These are phyloP conservation scores for Chytriomyces hyalinus DNA, from an alignment of 192 early-diverging fungal genomes.

Conservation along the genomic window DNA sequence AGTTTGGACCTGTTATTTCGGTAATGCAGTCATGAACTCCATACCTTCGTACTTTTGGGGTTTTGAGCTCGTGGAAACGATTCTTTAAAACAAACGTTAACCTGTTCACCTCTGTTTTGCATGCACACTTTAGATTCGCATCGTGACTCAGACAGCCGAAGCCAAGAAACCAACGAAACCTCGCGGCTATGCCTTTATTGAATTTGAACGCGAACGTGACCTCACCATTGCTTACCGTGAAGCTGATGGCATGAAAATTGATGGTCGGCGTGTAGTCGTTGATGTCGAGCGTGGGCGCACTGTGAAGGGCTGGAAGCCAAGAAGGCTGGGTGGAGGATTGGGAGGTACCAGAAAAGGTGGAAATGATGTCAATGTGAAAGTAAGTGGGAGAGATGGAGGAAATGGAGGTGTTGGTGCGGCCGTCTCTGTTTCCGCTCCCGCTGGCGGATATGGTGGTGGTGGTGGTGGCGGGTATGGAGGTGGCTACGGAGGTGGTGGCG, in stretches of 20 bases:
- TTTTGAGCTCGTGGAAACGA: not conserved
- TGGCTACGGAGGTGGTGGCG: constrained; percentile 27
- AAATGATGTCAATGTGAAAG: constrained; percentile 43
- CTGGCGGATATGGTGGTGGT: constrained; percentile 42
- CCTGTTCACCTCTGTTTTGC: not conserved
- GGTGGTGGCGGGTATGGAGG: constrained; percentile 42
- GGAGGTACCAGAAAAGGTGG: constrained; percentile 73
- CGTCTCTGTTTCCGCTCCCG: constrained; percentile 25
- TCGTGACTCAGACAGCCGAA: constrained; percentile 65
- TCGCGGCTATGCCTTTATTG: constrained; percentile 94
- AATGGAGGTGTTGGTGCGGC: constrained; percentile 41
- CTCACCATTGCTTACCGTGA: constrained; percentile 84
- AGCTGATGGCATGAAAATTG: constrained; percentile 86
- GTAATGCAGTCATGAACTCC: constrained; percentile 50
- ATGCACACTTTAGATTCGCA: constrained; percentile 56
- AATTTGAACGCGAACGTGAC: constrained; percentile 87
- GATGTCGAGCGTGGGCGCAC: constrained; percentile 97
- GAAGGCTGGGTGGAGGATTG: constrained; percentile 81
- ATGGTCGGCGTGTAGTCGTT: constrained; percentile 83
- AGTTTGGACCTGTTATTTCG: constrained; percentile 79
- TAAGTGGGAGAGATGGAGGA: constrained; percentile 33
- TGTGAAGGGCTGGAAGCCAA: constrained; percentile 93
- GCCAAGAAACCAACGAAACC: constrained; percentile 61
- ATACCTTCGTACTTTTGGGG: not conserved
- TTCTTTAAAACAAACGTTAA: not conserved